Conservation (phyloP, 192 early-diverging fungal genomes). For the Rhizophagus prolifer region DNA sequence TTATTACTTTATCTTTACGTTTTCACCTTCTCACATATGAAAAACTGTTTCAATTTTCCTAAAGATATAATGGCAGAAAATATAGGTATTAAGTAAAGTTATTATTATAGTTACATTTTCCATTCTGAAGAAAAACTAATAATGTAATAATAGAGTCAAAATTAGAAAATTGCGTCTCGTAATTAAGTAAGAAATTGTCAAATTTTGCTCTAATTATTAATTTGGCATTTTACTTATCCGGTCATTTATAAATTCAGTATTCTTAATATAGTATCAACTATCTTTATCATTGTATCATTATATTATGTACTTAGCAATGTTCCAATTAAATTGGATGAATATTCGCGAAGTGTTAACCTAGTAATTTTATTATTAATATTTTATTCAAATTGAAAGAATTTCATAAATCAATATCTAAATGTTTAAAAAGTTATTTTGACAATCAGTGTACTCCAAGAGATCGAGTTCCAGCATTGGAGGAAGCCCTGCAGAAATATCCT, state of each 20-base stretch:
- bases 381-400: neutral
- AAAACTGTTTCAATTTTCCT: too few relatives aligned
- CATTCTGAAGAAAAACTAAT: too few relatives aligned
- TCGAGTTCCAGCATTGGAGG: slow-evolving; percentile 14
- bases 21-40: too few relatives aligned
- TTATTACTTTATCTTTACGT: too few relatives aligned
- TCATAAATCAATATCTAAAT: neutral
- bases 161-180: too few relatives aligned
- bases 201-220: neutral
- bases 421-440: slow-evolving; percentile 14
- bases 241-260: neutral
- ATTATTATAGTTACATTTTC: too few relatives aligned
- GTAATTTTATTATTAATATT: neutral
- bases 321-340: neutral
- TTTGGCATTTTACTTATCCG: neutral
- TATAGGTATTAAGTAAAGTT: too few relatives aligned
- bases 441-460: slow-evolving; percentile 18
- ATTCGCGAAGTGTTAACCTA: neutral
- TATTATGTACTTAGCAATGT: neutral
- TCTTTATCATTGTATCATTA: neutral
- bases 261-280: neutral
- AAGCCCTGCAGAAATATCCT: slow-evolving; percentile 20
- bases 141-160: too few relatives aligned
- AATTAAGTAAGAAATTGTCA: neutral
- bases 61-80: too few relatives aligned